Conservation (phyloP, 192 early-diverging fungal species). For the Linnemannia elongata region DNA sequence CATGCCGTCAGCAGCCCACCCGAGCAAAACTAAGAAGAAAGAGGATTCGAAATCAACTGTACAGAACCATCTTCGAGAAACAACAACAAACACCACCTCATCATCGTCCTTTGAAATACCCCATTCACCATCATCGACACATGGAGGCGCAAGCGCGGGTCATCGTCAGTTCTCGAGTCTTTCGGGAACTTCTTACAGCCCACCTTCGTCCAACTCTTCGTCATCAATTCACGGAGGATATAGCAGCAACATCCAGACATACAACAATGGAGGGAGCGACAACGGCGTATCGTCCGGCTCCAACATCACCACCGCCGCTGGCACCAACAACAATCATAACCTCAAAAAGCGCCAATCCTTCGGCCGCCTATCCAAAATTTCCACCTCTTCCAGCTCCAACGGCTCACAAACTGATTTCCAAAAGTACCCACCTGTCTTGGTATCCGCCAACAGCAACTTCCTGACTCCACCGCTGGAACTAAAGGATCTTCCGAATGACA, state of each 20-base stretch:
- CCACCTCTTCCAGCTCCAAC: slow-evolving; percentile 17
- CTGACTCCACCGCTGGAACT: neutral
- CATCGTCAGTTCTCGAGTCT: slow-evolving; percentile 19
- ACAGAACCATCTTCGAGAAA: neutral
- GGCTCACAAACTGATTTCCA: slow-evolving; percentile 14
- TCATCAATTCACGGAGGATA: neutral
- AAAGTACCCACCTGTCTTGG: slow-evolving; percentile 27
- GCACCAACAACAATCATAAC: neutral
- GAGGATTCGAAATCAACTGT: neutral
- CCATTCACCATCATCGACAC: slow-evolving; percentile 7
- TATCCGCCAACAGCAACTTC: neutral
- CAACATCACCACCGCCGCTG: neutral
- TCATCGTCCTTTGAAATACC: slow-evolving; percentile 5
- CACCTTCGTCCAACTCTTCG: slow-evolving; percentile 13
- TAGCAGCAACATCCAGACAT: neutral
- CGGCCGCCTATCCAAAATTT: slow-evolving; percentile 33
- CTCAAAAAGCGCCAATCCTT: slow-evolving; percentile 39
- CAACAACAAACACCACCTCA: neutral
- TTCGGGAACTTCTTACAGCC: slow-evolving; percentile 25
- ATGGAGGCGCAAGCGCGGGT: neutral
- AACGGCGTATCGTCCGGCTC: neutral
- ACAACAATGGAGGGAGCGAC: neutral
- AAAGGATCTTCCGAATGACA: slow-evolving; percentile 16
- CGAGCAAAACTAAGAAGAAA: neutral
- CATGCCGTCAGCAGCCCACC: neutral